Evolutionary conservation across 2,329 filamentous ascomycete genomes (phyloP).

Genomic region (Exophiala alcalophila): DNA sequence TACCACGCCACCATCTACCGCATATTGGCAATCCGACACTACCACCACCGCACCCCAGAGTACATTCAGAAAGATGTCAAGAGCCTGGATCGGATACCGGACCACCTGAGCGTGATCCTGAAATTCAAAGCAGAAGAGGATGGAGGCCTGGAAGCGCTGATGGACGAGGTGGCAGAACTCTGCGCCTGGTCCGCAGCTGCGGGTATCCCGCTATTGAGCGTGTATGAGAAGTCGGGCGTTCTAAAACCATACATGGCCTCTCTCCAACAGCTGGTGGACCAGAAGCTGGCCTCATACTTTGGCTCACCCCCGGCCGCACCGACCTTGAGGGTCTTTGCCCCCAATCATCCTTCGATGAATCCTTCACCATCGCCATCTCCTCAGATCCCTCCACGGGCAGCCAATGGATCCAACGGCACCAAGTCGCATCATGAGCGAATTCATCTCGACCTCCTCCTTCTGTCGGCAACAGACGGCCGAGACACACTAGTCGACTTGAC

Average conservation of each 20-base stretch:
- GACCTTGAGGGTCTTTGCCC: slow-evolving; percentile 67
- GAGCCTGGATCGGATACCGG: slow-evolving; percentile 68
- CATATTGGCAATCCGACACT: slow-evolving; percentile 77
- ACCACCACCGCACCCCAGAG: slow-evolving; percentile 93
- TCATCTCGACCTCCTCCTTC: slow-evolving; percentile 65
- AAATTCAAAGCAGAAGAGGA: slow-evolving; percentile 66
- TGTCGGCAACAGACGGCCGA: slow-evolving; percentile 84
- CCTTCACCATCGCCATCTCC: slow-evolving; percentile 17
- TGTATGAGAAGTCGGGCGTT: slow-evolving; percentile 85
- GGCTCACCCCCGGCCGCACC: slow-evolving; percentile 65
- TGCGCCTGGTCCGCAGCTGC: slow-evolving; percentile 90
- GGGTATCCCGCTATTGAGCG: slow-evolving; percentile 79
- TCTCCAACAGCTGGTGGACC: slow-evolving; percentile 72
- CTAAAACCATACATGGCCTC: slow-evolving; percentile 87
- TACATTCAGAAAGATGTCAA: slow-evolving; percentile 85
- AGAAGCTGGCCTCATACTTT: slow-evolving; percentile 84
- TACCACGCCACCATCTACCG: slow-evolving; percentile 77
- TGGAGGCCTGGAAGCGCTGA: slow-evolving; percentile 76
- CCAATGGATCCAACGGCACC: slow-evolving; percentile 5
- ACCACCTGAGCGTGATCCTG: slow-evolving; percentile 84
- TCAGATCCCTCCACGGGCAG: slow-evolving; percentile 28
- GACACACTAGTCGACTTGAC: slow-evolving; percentile 95
- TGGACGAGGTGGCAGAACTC: slow-evolving; percentile 89
- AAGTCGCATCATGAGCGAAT: slow-evolving; percentile 18
- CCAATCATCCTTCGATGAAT: slow-evolving; percentile 52